Evolutionary conservation across 345 rosid species (phyloP), one percentile per base, ranked within the genome.

Genomic region (Aethionema arabicum): DNA sequence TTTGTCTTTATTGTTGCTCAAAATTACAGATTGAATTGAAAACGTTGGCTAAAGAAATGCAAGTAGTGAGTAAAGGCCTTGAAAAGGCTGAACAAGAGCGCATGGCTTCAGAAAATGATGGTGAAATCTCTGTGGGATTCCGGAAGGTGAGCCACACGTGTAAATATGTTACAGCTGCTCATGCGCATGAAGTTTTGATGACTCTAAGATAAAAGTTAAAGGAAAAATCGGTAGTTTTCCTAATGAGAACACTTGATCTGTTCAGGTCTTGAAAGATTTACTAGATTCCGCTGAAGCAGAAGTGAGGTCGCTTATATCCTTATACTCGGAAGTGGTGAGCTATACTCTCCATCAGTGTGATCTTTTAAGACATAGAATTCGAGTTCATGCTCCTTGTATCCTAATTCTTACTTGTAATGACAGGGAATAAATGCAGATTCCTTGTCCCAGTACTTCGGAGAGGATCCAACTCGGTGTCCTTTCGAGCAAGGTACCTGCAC

Each of bases 401-500:
- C 58, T 61, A 59, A 57, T 15, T 14, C 21, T 16, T n/a, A 16
- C n/a, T 27, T 57, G 51, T 63, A n/a, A 40, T 48, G 74, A 59
- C 83, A 93, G 99, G 99, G 99, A 56, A 79, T 82, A 77, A 93
- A 82, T 80, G 97, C 96, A 10, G 99, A 93, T 84, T 90, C 96
- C 4, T 74, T 93, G 76, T 85, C 90, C 29, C 99, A 85, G 44
- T 93, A 93, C 74, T 90, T 93, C 33, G 97, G 97, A 60, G 97
- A 93, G 78, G 99, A 93, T 84, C 99, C 99, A 41, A 82, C 88
- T 57, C 85, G 96, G 9, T 93, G 97, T 62, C 99, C 99, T 70
- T 93, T 90, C 55, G 99, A 93, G 71, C 99, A 93, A 90, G 99
- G 99, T 93, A 67, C 51, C 40, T 12, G 9, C 41, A 46, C 35